Evolutionary conservation across 768 basidiomycete genomes (phyloP).

Genomic region (Calvatia gigantea): DNA sequence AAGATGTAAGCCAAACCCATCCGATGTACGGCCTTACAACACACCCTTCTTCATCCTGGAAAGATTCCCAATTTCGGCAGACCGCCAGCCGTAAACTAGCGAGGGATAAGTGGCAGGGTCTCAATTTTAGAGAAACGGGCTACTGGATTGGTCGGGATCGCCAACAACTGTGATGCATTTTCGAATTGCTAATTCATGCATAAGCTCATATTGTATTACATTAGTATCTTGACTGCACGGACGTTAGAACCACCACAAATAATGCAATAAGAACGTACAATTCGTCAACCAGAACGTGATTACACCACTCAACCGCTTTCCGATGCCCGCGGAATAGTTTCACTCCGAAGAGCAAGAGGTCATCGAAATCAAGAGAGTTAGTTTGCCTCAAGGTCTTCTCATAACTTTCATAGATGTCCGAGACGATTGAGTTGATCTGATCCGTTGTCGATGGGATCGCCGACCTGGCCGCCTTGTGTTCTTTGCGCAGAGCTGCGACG

Average conservation of each 20-base stretch:
- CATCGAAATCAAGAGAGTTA: slow-evolving; percentile 83
- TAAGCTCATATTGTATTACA: slow-evolving; percentile 75
- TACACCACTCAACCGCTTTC: slow-evolving; percentile 24
- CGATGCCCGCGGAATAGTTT: slow-evolving; percentile 18
- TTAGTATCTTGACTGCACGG: slow-evolving; percentile 13
- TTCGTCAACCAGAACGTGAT: slow-evolving; percentile 28
- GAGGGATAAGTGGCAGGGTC: not conserved
- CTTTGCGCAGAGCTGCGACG: slow-evolving; percentile 36
- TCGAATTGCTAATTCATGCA: slow-evolving; percentile 58
- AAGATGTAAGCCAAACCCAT: not conserved
- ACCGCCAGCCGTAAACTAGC: slow-evolving; percentile 82
- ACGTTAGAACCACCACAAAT: not conserved
- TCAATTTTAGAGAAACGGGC: not conserved
- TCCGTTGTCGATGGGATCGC: slow-evolving; percentile 15
- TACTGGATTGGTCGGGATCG: slow-evolving; percentile 89
- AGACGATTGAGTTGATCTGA: slow-evolving; percentile 36
- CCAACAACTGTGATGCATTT: slow-evolving; percentile 77
- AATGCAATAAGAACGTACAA: slow-evolving; percentile 23
- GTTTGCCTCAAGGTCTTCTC: slow-evolving; percentile 52
- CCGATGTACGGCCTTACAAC: not conserved
- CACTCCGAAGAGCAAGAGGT: slow-evolving; percentile 24
- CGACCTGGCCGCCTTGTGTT: slow-evolving; percentile 10
- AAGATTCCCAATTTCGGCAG: slow-evolving; percentile 74
- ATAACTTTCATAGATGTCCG: slow-evolving; percentile 63
- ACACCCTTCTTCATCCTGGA: slow-evolving; percentile 65